phyloP scores from a whole-genome alignment of 1,284 basidiomycete species.

The Sanghuangporus baumii region DNA sequence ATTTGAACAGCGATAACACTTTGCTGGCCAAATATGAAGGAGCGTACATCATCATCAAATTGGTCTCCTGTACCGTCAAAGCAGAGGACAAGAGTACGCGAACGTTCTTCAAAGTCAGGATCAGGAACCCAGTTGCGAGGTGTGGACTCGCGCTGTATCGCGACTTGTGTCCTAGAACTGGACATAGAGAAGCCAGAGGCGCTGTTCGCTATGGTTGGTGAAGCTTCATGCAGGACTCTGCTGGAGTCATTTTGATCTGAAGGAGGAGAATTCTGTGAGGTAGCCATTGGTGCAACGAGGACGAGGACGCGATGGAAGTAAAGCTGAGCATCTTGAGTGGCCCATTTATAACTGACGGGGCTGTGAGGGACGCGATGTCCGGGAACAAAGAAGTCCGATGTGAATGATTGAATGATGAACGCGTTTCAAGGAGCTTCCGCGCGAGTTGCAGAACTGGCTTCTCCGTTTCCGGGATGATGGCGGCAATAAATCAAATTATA shows the following conservation, averaged over 20 bases:
- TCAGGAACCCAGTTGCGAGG: slow-evolving; percentile 14
- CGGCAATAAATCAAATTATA: neutral
- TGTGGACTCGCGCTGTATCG: neutral
- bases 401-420: neutral
- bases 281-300: slow-evolving; percentile 1
- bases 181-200: neutral
- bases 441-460: neutral
- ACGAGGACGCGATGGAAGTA: neutral
- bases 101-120: neutral
- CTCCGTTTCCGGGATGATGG: neutral
- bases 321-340: neutral
- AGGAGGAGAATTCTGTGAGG: slow-evolving; percentile 1
- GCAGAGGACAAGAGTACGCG: slow-evolving; percentile 42
- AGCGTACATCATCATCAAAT: slow-evolving; percentile 37
- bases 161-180: neutral
- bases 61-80: slow-evolving; percentile 49
- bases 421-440: neutral
- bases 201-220: slow-evolving; percentile 4
- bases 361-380: neutral
- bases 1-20: neutral
- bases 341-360: neutral
- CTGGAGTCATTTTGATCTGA: neutral
- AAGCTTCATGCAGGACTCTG: slow-evolving; percentile 1
- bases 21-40: neutral
- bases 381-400: neutral